These are phyloP conservation scores for Wickerhamomyces queroliae DNA, from an alignment of 805 yeast species.

Conservation along the genomic window DNA sequence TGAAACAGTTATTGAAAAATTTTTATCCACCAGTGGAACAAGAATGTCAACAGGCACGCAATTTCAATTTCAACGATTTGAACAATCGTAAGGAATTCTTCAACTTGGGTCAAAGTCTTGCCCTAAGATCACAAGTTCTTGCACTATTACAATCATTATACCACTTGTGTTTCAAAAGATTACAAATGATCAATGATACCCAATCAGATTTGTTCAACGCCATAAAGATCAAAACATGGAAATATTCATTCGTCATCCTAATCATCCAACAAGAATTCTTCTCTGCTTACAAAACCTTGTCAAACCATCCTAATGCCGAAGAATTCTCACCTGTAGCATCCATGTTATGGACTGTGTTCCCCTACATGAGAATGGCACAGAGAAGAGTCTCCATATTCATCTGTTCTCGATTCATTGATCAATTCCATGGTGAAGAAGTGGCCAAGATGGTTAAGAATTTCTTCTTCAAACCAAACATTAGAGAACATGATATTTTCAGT, in stretches of 20 bases:
- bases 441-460: too few species aligned
- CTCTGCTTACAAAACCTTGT: neutral
- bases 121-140: neutral
- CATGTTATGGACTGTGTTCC: neutral
- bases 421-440: neutral
- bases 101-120: neutral
- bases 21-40: neutral
- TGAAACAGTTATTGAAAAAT: neutral
- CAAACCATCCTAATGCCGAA: neutral
- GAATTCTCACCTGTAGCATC: neutral
- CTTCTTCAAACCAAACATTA: too few species aligned
- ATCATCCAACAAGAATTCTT: neutral
- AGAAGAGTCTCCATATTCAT: neutral
- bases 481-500: neutral
- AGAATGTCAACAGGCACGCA: neutral
- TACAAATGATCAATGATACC: neutral
- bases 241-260: neutral
- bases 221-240: neutral
- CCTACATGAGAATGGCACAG: neutral
- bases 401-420: neutral
- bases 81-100: neutral
- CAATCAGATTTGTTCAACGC: neutral
- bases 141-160: neutral
- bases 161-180: neutral
- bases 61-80: neutral